These are phyloP conservation scores for Spinellus fusiger DNA, from an alignment of 192 early-diverging fungal species.

Conservation along the genomic window DNA sequence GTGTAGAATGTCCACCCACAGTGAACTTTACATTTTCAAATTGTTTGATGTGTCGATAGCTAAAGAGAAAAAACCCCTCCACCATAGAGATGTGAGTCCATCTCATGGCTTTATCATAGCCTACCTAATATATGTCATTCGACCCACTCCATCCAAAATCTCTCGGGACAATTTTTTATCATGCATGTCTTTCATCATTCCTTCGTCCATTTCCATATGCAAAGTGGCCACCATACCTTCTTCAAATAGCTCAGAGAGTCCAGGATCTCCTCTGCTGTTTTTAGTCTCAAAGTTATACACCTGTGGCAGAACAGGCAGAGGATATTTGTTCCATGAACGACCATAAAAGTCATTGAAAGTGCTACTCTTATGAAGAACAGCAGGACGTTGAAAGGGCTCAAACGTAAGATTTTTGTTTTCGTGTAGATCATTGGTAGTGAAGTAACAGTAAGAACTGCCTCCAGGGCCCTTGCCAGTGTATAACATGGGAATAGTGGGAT, in stretches of 20 bases:
- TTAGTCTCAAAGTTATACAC: background rate
- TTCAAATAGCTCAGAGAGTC: slow-evolving; percentile 28
- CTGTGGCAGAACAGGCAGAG: background rate
- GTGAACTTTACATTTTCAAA: slow-evolving; percentile 28
- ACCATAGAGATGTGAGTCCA: too few species aligned
- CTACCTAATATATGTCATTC: slow-evolving; percentile 15
- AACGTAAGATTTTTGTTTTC: background rate
- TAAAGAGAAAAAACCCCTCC: background rate
- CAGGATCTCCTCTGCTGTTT: too few species aligned
- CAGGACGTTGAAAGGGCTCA: slow-evolving; percentile 19
- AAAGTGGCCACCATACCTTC: slow-evolving; percentile 32
- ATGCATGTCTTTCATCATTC: slow-evolving; percentile 16
- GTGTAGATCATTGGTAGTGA: background rate
- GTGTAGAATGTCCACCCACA: slow-evolving; percentile 27
- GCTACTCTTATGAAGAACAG: background rate
- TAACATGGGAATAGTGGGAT: background rate
- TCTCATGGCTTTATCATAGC: background rate
- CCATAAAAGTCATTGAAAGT: slow-evolving; percentile 22
- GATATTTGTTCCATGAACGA: slow-evolving; percentile 18
- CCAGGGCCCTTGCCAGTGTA: slow-evolving; percentile 6
- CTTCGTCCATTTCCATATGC: slow-evolving; percentile 19
- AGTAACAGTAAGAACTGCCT: slow-evolving; percentile 10
- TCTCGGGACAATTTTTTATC: slow-evolving; percentile 10
- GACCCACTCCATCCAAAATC: background rate
- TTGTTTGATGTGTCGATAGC: slow-evolving; percentile 15